Evolutionary conservation across 148 eudicot genomes (phyloP), one percentile per base, ranked within the genome.

Genomic region (Salicornia ramosissima): DNA sequence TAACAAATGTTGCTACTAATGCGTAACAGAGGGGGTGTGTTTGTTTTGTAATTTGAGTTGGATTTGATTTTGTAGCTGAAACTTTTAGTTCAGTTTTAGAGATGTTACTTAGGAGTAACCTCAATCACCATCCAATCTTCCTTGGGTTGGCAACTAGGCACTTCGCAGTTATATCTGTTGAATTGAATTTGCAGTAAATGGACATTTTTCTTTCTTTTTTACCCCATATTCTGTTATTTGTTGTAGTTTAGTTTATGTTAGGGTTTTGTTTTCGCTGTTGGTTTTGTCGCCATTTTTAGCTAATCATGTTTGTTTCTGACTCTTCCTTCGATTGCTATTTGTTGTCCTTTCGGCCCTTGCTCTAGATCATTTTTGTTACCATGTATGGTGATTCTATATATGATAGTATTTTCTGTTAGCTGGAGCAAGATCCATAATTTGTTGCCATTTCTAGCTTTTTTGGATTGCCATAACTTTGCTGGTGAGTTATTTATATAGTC

Each of bases 141-240:
- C n/a, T n/a, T n/a, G n/a, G 22, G 60, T 34, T 49, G 31, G 54
- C 28, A 13, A n/a, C 29, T 33, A 11, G 31, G 34, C 3, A n/a
- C n/a, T n/a, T n/a, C n/a, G n/a, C n/a, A n/a, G n/a, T n/a, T n/a
- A n/a, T n/a, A n/a, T 70, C 29, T n/a, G 55, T 45, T 29, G 6
- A 53, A 34, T 51, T 25, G 39, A 16, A 62, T 69, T 36, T 68
- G 62, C 40, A 52, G 63, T 76, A 40, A 29, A 26, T 45, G 36
- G 59, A 14, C 26, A 19, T 66, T n/a, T 56, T 15, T 29, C 16
- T 14, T 45, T 45, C 15, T 15, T 8, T 5, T 50, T 50, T 22
- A 6, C 7, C 2, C 2, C 1, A 47, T 47, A 11, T n/a, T 24
- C 31, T 55, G 59, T 30, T 10, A 15, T 58, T 6, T 34, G 65